Base-by-base conservation (phyloP, 257 asterid species). In the Eucommia ulmoides region DNA sequence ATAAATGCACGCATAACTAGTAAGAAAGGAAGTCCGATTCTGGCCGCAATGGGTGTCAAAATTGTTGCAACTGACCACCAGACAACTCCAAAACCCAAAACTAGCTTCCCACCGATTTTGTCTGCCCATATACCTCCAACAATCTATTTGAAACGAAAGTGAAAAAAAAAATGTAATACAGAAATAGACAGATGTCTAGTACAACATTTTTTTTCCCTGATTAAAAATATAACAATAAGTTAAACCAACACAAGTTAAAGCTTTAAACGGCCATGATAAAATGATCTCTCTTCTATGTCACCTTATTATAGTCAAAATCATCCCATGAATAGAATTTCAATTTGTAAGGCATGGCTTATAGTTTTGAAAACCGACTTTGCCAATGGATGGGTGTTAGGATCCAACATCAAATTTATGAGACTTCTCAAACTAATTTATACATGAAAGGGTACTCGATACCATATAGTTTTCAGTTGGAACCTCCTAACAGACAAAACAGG, bases 41-140 rank as follows among this genome's bases (percentile, higher is more conserved):
- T 80, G 56, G 99, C 99, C 29, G 99, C 96, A 64, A 91, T 62
- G 35, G 99, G 99, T 8, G 99, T 91, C 75, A 91, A 72, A 64
- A 91, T 62, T n/a, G 99, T 91, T 63, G 99, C 99, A 35, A 77
- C 17, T n/a, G 97, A 88, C 96, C 97, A 88, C 97, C 97, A 88
- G 65, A 91, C 62, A 65, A 91, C 99, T 74, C 99, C 99, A 58
- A 83, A 86, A 54, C 99, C 96, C 60, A 91, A 81, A 25, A 91
- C 99, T 49, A 65, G 64, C 70, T 86, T 91, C 63, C 96, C 99
- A 42, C 99, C 95, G 48, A 91, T 55, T 81, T 77, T 91, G 66
- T 91, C 99, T 42, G 99, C 99, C 99, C 92, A 86, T 65, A 91
- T 91, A 61, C 99, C 99, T 70, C 99, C 99, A 50, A 72, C 74